phyloP scores from a whole-genome alignment of 768 basidiomycete genomes.

The Lactarius akahatsu region DNA sequence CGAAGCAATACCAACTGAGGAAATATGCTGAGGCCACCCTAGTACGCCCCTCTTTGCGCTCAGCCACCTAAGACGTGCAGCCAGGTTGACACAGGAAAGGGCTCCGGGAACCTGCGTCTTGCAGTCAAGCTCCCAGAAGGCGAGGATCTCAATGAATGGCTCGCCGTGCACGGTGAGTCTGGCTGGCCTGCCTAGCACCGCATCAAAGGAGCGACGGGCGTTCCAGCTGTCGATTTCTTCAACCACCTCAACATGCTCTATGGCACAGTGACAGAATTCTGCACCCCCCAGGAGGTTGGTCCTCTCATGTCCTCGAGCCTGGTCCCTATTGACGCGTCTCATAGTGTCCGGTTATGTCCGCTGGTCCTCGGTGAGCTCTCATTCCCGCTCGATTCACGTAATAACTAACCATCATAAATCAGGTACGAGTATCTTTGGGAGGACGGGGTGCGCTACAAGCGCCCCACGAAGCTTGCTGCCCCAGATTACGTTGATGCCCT shows the following conservation, averaged over 20 bases:
- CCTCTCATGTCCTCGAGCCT: not conserved
- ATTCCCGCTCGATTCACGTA: not conserved
- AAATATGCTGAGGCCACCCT: slow-evolving; percentile 97
- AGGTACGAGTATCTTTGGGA: slow-evolving; percentile 97
- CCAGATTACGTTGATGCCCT: slow-evolving; percentile 96
- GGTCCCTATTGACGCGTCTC: slow-evolving; percentile 1
- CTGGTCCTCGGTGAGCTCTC: slow-evolving; percentile 75
- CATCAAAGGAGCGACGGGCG: not conserved
- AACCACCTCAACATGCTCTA: slow-evolving; percentile 99
- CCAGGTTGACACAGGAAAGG: slow-evolving; percentile 45
- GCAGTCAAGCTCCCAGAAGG: slow-evolving; percentile 96
- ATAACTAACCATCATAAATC: slow-evolving; percentile 12
- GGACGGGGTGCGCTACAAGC: slow-evolving; percentile 82
- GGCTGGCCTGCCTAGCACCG: not conserved
- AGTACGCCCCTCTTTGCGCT: slow-evolving; percentile 43
- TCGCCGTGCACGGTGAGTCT: slow-evolving; percentile 90
- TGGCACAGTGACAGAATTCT: slow-evolving; percentile 97
- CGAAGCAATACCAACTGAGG: slow-evolving; percentile 96
- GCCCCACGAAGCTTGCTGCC: slow-evolving; percentile 90
- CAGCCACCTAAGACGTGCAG: not conserved
- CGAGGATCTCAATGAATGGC: slow-evolving; percentile 97
- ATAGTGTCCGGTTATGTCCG: slow-evolving; percentile 95
- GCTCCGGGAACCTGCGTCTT: slow-evolving; percentile 90
- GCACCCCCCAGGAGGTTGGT: slow-evolving; percentile 85
- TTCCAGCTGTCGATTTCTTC: slow-evolving; percentile 95